A percentile compares a stretch with the other conserved stretches of the same genome.
Evolutionary conservation across 169 alveolate species (phyloP).

Genomic region (Plasmodium gonderi): DNA sequence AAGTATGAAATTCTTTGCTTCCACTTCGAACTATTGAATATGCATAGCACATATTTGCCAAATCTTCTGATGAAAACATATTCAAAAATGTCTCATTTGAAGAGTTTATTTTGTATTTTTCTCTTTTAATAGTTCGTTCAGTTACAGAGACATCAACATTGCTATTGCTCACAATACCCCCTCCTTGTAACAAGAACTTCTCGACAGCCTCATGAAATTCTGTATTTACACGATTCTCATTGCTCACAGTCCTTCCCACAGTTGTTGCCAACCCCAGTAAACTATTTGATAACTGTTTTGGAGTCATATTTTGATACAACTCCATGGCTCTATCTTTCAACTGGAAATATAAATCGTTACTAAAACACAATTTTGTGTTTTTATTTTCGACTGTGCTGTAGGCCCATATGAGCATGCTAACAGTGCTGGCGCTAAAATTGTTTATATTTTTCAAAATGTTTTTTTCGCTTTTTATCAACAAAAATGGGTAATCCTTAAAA

Average conservation of each 20-base stretch:
- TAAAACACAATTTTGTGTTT: conserved; percentile 17
- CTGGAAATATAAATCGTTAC: conserved; percentile 21
- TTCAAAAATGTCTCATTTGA: not conserved
- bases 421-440: conserved; percentile 39
- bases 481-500: conserved; percentile 51
- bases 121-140: no score
- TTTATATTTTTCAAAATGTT: conserved; percentile 26
- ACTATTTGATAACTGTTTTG: conserved; percentile 62
- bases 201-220: conserved; percentile 47
- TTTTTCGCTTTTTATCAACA: conserved; percentile 42
- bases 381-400: conserved; percentile 63
- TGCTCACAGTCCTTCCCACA: conserved; percentile 23
- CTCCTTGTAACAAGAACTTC: not conserved
- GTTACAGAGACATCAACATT: no score
- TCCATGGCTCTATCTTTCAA: conserved; percentile 57
- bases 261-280: conserved; percentile 63
- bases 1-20: conserved; percentile 45
- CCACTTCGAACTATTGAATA: conserved; percentile 58
- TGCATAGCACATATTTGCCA: conserved; percentile 55
- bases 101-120: not conserved
- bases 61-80: conserved; percentile 41
- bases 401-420: conserved; percentile 74
- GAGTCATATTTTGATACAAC: conserved; percentile 28
- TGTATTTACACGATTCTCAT: conserved; percentile 13
- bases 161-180: not conserved